phyloP scores from a whole-genome alignment of 805 yeast species.

The Saccharomycopsis amapae region DNA sequence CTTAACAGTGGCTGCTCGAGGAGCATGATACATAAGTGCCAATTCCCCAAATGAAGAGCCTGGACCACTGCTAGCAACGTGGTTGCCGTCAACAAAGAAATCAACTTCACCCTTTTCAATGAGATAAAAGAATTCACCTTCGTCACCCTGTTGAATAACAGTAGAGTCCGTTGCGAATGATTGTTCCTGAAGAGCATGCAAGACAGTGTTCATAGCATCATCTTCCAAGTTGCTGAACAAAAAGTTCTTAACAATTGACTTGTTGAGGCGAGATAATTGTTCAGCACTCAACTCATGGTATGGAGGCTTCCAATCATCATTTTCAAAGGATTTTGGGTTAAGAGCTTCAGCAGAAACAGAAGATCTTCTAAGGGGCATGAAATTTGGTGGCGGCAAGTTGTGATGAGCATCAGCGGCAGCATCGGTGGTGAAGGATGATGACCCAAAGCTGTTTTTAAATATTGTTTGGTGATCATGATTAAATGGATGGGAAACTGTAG shows the following conservation, averaged over 20 bases:
- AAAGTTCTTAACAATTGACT: conserved; percentile 72
- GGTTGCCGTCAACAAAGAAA: conserved; percentile 55
- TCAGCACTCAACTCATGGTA: conserved; percentile 52
- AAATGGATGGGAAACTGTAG: neutral
- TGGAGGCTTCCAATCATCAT: conserved; percentile 69
- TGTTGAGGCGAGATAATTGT: conserved; percentile 62
- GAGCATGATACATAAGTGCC: conserved; percentile 95
- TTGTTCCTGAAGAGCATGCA: conserved; percentile 78
- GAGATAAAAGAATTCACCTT: conserved; percentile 87
- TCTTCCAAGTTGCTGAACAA: conserved; percentile 72
- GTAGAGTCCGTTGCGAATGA: conserved; percentile 49
- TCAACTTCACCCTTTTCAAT: conserved; percentile 82
- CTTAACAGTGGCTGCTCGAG: conserved; percentile 91
- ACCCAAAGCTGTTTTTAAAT: conserved; percentile 28
- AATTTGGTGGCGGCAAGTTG: conserved; percentile 35
- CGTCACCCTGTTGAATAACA: conserved; percentile 86
- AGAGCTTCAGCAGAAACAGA: conserved; percentile 87
- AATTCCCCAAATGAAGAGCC: conserved; percentile 95
- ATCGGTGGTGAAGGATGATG: conserved; percentile 8
- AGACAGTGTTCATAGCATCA: conserved; percentile 68
- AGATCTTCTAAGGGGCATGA: conserved; percentile 78
- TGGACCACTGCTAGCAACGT: conserved; percentile 69
- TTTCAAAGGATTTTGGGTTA: conserved; percentile 62
- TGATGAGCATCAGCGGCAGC: neutral
- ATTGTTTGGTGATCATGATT: conserved; percentile 10